Conservation (phyloP, 2,329 filamentous ascomycete genomes). For the Geosmithia putterillii region DNA sequence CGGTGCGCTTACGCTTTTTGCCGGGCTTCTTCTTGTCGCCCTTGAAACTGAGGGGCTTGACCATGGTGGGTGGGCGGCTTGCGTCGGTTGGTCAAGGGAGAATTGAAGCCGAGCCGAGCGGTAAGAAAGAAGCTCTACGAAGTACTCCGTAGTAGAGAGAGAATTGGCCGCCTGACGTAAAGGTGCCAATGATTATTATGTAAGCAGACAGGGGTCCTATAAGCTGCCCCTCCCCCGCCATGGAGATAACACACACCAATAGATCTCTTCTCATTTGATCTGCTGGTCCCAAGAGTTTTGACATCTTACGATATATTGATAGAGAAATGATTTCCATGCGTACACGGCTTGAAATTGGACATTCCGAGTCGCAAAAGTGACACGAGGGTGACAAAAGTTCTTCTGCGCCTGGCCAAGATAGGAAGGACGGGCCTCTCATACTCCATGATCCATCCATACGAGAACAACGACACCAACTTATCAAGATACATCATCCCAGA, state of each 20-base stretch:
- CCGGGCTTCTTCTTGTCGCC: conserved; percentile 95
- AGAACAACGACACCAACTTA: not conserved
- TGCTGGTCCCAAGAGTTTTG: not conserved
- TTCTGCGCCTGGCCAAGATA: too few relatives aligned
- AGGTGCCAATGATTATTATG: conserved; percentile 1
- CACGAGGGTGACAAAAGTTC: too few relatives aligned
- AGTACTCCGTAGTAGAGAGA: not conserved
- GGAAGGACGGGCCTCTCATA: too few relatives aligned
- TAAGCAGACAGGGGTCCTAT: not conserved
- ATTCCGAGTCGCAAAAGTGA: too few relatives aligned
- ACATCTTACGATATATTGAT: too few relatives aligned
- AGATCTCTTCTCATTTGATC: not conserved
- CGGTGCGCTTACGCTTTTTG: conserved; percentile 67
- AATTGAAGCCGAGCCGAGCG: not conserved
- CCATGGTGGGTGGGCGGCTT: conserved; percentile 39
- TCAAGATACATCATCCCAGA: not conserved
- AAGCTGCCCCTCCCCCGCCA: conserved; percentile 2
- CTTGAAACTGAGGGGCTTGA: conserved; percentile 89
- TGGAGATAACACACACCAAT: not conserved
- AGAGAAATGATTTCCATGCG: too few relatives aligned
- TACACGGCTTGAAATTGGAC: too few relatives aligned
- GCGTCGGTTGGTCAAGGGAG: not conserved
- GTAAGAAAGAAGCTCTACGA: not conserved
- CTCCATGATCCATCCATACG: too few relatives aligned
- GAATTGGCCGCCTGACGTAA: too few relatives aligned